Percentiles rank a stretch among this genome's conserved stretches.
Evolutionary conservation across 2,329 filamentous ascomycete species (phyloP).

Genomic region (Phialocephala subalpina): DNA sequence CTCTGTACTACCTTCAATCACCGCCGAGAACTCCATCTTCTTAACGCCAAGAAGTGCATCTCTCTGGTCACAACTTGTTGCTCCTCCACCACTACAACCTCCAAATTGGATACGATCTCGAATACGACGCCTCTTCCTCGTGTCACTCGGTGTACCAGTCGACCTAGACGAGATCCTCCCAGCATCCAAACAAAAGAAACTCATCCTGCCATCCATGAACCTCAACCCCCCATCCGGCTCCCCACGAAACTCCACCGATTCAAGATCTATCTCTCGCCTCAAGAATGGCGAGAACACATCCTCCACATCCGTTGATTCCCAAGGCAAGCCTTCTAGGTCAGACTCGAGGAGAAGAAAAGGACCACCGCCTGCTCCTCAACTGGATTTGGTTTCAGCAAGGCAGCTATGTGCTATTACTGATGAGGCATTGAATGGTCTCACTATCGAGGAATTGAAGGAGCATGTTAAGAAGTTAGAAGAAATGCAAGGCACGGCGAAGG

Average conservation of each 20-base stretch:
- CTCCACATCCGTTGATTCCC: conserved; percentile 65
- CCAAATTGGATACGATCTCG: conserved; percentile 98
- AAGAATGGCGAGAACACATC: conserved; percentile 57
- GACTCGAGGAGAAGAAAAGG: conserved; percentile 56
- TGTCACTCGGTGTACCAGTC: conserved; percentile 93
- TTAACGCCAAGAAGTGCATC: conserved; percentile 87
- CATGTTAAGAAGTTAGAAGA: conserved; percentile 76
- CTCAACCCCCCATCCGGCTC: conserved; percentile 57
- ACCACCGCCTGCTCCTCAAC: conserved; percentile 72
- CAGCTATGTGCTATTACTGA: conserved; percentile 86
- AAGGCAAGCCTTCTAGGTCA: conserved; percentile 59
- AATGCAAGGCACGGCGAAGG: conserved; percentile 75
- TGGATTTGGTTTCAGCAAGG: conserved; percentile 81
- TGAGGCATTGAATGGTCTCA: conserved; percentile 82
- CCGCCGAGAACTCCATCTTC: conserved; percentile 68
- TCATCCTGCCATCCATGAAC: conserved; percentile 83
- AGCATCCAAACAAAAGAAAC: conserved; percentile 97
- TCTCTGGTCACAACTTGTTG: conserved; percentile 95
- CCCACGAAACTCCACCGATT: conserved; percentile 63
- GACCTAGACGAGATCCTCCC: conserved; percentile 97
- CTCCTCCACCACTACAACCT: conserved; percentile 91
- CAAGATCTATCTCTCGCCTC: conserved; percentile 44
- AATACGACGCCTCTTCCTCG: conserved; percentile 92
- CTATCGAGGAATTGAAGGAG: conserved; percentile 74
- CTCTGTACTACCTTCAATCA: conserved; percentile 56